Evolutionary conservation across 306 rosid genomes (phyloP), one percentile per base, ranked within the genome.

Genomic region (Gastrolobium bilobum): DNA sequence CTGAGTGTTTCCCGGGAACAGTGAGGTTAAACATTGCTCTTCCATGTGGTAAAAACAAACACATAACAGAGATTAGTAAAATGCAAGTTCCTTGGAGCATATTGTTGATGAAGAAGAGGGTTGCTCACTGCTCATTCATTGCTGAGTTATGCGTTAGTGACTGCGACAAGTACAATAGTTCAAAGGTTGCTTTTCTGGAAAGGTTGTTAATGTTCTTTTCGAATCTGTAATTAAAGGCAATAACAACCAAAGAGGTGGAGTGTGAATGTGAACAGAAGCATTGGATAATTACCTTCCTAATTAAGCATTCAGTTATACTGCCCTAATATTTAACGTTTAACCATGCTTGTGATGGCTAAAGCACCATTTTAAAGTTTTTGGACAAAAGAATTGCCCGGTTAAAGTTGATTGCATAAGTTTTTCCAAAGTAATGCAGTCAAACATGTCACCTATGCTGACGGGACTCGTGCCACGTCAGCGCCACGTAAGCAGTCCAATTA

Each of bases 1-100:
- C 77, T 1, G 98, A 97, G 15, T 94, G 97, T 51, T 90, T 94
- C 1, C 96, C 97, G 0, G 96, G 88, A 29, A 94, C 97, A 63
- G 94, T 94, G 84, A 89, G 78, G 87, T 91, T 94, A 74, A 86
- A 80, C 65, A 67, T 48, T 48, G 91, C 75, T 10, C 30, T 26
- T 50, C 81, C 87, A 68, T 77, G 85, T 1, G 56, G 75, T 4
- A 68, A 70, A 67, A 85, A 50, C n/a, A 86, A 82, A 76, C 50
- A 57, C 57, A 90, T 46, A 54, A 88, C 29, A 54, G 64, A 84
- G 82, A 85, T 7, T 2, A 89, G 60, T 30, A 87, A 71, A 91
- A 91, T 94, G 94, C 81, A 87, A 86, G 74, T 77, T 80, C 65
- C 67, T 70, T 69, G 76, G 5, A 85, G 50, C 98, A n/a, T n/a